Conservation (phyloP, 1,139 yeast genomes). For the Yamadazyma taylorii region DNA sequence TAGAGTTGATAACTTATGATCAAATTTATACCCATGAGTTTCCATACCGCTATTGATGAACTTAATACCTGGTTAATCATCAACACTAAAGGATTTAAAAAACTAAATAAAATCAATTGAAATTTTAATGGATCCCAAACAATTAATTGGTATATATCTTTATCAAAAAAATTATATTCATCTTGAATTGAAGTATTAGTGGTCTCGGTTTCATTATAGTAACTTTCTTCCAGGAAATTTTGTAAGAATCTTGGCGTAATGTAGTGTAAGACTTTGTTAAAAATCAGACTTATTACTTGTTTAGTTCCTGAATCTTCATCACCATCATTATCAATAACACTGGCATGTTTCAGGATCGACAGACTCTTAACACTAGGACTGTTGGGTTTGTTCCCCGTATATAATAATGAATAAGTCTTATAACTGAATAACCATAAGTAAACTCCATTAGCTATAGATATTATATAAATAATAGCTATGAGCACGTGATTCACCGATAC, state of each 20-base stretch:
- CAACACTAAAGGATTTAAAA: constrained; percentile 59
- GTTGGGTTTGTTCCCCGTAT: constrained; percentile 23
- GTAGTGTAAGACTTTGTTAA: not conserved
- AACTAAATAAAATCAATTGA: constrained; percentile 43
- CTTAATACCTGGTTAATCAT: constrained; percentile 34
- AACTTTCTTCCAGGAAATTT: constrained; percentile 16
- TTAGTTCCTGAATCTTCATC: constrained; percentile 7
- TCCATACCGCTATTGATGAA: constrained; percentile 36
- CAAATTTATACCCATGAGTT: constrained; percentile 35
- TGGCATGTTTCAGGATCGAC: not conserved
- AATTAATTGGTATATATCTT: constrained; percentile 51
- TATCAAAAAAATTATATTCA: constrained; percentile 18
- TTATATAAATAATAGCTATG: constrained; percentile 8
- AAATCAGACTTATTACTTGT: constrained; percentile 3
- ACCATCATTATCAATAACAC: constrained; percentile 4
- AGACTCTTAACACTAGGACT: constrained; percentile 9
- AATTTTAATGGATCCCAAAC: constrained; percentile 64
- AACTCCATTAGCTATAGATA: constrained; percentile 28
- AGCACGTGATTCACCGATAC: constrained; percentile 1
- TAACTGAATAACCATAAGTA: constrained; percentile 29
- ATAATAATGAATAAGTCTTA: constrained; percentile 42
- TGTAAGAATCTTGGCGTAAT: constrained; percentile 6
- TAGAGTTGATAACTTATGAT: constrained; percentile 41
- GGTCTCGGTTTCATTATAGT: constrained; percentile 15
- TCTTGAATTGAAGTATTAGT: constrained; percentile 17